Conservation (phyloP, 257 asterid species). For the Prunella vulgaris region DNA sequence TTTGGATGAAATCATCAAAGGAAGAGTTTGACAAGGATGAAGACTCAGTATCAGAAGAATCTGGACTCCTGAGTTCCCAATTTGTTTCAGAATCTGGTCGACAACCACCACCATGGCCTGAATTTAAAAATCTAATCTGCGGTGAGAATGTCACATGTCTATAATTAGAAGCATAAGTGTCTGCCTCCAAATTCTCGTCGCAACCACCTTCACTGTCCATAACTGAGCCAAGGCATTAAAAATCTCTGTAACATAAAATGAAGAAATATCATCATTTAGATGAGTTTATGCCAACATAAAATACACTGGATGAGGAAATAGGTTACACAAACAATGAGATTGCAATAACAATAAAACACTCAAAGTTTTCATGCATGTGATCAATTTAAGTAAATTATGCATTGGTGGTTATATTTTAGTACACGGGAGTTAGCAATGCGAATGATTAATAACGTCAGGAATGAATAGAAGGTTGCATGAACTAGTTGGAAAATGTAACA, state of each 20-base stretch:
- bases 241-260: conserved; percentile 10
- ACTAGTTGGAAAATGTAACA: background rate
- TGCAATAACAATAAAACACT: background rate
- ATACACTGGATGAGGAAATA: background rate
- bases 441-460: background rate
- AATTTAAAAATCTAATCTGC: conserved; percentile 3
- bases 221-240: conserved; percentile 19
- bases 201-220: conserved; percentile 41
- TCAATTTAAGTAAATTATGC: background rate
- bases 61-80: conserved; percentile 10
- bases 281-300: background rate
- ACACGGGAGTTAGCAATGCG: background rate
- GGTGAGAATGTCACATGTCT: conserved; percentile 24
- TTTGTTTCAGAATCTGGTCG: conserved; percentile 6
- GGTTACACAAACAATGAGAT: background rate
- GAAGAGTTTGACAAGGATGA: conserved; percentile 38
- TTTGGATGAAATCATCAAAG: conserved; percentile 28
- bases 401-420: background rate
- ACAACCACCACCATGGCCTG: conserved; percentile 22
- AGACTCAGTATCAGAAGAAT: conserved; percentile 32
- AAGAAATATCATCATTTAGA: background rate
- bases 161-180: conserved; percentile 7
- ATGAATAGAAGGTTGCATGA: background rate
- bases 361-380: background rate
- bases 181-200: conserved; percentile 18